These are phyloP conservation scores for Psidium guajava DNA, from an alignment of 345 rosid species.

Conservation along the genomic window DNA sequence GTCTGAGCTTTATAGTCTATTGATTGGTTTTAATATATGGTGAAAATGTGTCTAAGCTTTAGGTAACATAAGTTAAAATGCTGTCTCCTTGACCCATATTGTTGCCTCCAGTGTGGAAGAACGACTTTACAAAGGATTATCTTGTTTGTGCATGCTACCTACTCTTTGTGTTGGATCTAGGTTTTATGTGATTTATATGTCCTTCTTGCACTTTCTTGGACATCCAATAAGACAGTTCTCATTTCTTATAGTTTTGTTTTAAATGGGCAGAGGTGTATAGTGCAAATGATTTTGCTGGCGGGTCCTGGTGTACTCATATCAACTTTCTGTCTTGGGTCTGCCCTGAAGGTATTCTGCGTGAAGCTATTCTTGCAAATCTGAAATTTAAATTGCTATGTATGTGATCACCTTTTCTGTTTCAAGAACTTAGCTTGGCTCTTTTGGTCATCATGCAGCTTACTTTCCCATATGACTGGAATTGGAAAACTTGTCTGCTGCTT, in stretches of 20 bases:
- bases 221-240: not conserved
- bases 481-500: conserved; percentile 86
- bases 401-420: not conserved
- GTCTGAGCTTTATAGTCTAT: not conserved
- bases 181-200: not conserved
- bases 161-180: not conserved
- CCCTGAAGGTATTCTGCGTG: conserved; percentile 49
- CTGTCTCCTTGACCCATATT: not conserved
- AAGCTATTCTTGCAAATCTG: not conserved
- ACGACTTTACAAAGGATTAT: not conserved
- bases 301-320: conserved; percentile 94
- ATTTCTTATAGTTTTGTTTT: not conserved
- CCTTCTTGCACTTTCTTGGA: not conserved
- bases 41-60: not conserved
- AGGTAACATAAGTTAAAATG: not conserved
- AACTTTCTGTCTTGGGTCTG: conserved; percentile 63
- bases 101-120: not conserved
- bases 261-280: conserved; percentile 58
- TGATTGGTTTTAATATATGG: not conserved
- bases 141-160: not conserved
- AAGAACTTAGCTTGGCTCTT: not conserved
- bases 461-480: conserved; percentile 86
- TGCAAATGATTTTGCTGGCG: conserved; percentile 94
- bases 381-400: not conserved
- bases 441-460: conserved; percentile 35